These are phyloP conservation scores for Colletotrichum sp. DNA, from an alignment of 2,329 filamentous ascomycete genomes.

Conservation along the genomic window DNA sequence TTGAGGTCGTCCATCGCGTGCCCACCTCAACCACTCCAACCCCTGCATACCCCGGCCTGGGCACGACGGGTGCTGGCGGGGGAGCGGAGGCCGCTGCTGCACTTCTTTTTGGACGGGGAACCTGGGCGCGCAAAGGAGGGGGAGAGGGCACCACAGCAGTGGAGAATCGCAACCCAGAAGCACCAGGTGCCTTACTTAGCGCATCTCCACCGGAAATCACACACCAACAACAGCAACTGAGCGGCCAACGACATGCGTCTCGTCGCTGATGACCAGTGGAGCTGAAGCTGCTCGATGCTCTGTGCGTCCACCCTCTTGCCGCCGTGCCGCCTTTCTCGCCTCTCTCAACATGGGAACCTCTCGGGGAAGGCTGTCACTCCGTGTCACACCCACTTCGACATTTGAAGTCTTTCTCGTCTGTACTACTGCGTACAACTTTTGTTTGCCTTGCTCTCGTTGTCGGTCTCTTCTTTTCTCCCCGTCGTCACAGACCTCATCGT, in stretches of 20 bases:
- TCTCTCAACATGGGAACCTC: not conserved
- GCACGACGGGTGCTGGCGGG: slow-evolving; percentile 1
- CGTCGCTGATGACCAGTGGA: not conserved
- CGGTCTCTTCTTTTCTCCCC: not conserved
- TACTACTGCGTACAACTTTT: not conserved
- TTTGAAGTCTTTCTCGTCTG: not conserved
- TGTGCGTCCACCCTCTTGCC: not conserved
- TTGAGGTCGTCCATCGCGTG: slow-evolving; percentile 1
- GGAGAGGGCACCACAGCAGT: not conserved
- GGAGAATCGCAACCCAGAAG: not conserved
- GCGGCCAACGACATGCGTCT: not conserved
- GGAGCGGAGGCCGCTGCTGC: not conserved
- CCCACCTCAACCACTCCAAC: not conserved
- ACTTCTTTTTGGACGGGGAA: not conserved
- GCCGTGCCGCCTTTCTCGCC: not conserved
- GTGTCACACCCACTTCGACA: not conserved
- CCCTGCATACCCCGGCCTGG: slow-evolving; percentile 1
- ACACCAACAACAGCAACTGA: not conserved
- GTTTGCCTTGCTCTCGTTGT: not conserved
- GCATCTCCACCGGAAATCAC: not conserved
- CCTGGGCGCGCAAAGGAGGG: not conserved
- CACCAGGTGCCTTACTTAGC: not conserved
- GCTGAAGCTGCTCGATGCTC: not conserved
- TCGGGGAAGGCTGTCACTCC: not conserved
- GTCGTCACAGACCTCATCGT: not conserved